These are phyloP conservation scores for Globisporangium echinulatum DNA, from an alignment of 352 stramenopile species.

Conservation along the genomic window DNA sequence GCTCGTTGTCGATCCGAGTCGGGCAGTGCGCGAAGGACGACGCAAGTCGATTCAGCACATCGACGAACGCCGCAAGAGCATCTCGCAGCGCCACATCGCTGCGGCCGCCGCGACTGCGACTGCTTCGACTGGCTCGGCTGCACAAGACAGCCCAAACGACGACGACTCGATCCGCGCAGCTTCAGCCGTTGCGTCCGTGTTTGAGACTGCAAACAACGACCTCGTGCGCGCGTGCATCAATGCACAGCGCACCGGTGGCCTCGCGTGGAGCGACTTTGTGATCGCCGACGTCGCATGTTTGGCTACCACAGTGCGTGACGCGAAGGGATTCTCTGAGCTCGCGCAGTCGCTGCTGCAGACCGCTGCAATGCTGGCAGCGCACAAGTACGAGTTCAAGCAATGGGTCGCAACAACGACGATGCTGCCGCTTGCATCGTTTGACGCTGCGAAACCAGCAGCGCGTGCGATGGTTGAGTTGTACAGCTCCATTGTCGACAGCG, in stretches of 20 bases:
- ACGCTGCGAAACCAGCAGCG: not conserved
- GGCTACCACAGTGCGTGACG: slow-evolving; percentile 7
- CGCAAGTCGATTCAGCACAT: slow-evolving; percentile 13
- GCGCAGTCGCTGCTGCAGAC: slow-evolving; percentile 25
- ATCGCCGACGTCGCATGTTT: slow-evolving; percentile 35
- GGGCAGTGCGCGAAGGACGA: slow-evolving; percentile 18
- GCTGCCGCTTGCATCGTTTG: slow-evolving; percentile 18
- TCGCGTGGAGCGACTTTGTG: slow-evolving; percentile 78
- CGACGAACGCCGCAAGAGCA: slow-evolving; percentile 21
- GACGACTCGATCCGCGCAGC: slow-evolving; percentile 1
- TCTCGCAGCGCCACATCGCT: slow-evolving; percentile 14
- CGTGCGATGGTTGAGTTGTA: slow-evolving; percentile 17
- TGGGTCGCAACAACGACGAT: slow-evolving; percentile 50
- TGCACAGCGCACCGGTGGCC: slow-evolving; percentile 27
- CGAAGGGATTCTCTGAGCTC: slow-evolving; percentile 22
- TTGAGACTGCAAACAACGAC: slow-evolving; percentile 29
- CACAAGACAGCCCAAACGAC: not conserved
- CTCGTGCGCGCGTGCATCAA: slow-evolving; percentile 36
- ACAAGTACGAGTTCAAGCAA: slow-evolving; percentile 58
- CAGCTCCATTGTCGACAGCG: slow-evolving; percentile 18
- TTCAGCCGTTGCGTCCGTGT: slow-evolving; percentile 17
- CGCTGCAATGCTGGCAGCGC: slow-evolving; percentile 24
- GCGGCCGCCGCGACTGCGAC: not conserved
- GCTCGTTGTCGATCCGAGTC: slow-evolving; percentile 27
- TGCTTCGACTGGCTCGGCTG: too few species aligned